A percentile compares a stretch with the other conserved stretches of the same genome.
Evolutionary conservation across 352 stramenopile species (phyloP).

Genomic region (Globisporangium lucens): DNA sequence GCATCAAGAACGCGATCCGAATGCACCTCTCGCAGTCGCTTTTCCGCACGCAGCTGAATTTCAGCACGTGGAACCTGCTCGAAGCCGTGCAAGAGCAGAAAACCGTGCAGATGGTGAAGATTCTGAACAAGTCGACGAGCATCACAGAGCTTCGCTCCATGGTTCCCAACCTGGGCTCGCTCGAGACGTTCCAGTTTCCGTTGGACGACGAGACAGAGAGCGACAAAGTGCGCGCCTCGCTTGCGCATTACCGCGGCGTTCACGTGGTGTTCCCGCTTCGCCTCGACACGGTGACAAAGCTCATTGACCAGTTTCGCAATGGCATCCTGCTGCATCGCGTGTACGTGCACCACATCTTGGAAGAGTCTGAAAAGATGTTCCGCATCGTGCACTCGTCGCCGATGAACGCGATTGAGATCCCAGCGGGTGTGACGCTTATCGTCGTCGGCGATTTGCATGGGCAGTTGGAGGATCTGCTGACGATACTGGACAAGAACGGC

Average conservation of each 20-base stretch:
- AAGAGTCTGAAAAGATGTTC: conserved; percentile 64
- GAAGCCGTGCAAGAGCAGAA: conserved; percentile 81
- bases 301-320: conserved; percentile 85
- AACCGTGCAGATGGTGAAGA: conserved; percentile 82
- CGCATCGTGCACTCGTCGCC: conserved; percentile 37
- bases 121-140: conserved; percentile 81
- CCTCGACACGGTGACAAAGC: conserved; percentile 72
- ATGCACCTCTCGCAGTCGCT: conserved; percentile 69
- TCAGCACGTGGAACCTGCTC: conserved; percentile 83
- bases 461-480: conserved; percentile 92
- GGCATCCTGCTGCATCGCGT: conserved; percentile 76
- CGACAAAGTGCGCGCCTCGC: conserved; percentile 55
- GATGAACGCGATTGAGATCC: conserved; percentile 79
- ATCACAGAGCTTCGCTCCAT: conserved; percentile 80
- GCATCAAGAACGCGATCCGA: conserved; percentile 77
- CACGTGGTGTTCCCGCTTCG: conserved; percentile 71
- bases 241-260: conserved; percentile 70
- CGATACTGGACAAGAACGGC: conserved; percentile 92
- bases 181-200: conserved; percentile 52
- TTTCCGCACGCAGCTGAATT: conserved; percentile 81
- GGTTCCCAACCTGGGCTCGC: conserved; percentile 68
- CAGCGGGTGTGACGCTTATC: conserved; percentile 81
- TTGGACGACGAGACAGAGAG: conserved; percentile 50
- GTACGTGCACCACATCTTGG: conserved; percentile 73
- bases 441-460: conserved; percentile 93